These are phyloP conservation scores for Arthroderma sp. DNA, from an alignment of 2,329 filamentous ascomycete species.

Conservation along the genomic window DNA sequence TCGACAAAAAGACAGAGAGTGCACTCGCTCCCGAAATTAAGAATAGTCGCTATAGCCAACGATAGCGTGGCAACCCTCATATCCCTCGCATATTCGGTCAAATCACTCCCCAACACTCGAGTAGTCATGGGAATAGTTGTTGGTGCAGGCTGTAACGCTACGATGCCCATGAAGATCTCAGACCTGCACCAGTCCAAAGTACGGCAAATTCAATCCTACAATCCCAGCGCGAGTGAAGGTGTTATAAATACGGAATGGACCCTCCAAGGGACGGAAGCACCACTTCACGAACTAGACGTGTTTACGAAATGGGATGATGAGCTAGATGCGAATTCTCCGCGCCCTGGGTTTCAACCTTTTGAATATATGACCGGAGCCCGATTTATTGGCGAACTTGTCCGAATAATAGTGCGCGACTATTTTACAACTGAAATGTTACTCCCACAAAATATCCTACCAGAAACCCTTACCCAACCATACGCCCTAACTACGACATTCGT, in stretches of 20 bases:
- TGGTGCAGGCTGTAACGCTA: constrained; percentile 65
- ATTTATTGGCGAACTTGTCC: constrained; percentile 59
- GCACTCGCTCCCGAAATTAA: constrained; percentile 45
- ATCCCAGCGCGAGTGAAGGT: constrained; percentile 42
- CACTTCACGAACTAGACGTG: constrained; percentile 47
- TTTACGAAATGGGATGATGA: constrained; percentile 55
- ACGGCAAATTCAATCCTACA: constrained; percentile 31
- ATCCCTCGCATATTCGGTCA: constrained; percentile 59
- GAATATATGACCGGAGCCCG: constrained; percentile 68
- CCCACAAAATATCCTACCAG: constrained; percentile 36
- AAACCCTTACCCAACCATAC: constrained; percentile 40
- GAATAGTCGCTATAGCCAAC: constrained; percentile 60
- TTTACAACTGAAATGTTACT: constrained; percentile 34
- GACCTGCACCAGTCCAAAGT: constrained; percentile 50
- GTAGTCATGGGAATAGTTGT: constrained; percentile 65
- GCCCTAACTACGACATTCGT: constrained; percentile 56
- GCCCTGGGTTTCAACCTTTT: constrained; percentile 60
- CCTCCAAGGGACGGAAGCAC: constrained; percentile 54
- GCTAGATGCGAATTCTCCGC: constrained; percentile 50
- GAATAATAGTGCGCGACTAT: constrained; percentile 53
- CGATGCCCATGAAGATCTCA: constrained; percentile 51
- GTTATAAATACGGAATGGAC: constrained; percentile 72
- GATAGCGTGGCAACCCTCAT: constrained; percentile 65
- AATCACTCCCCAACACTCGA: constrained; percentile 43
- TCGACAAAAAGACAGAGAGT: constrained; percentile 19